Percentiles rank a stretch among this genome's conserved stretches.
phyloP scores from a whole-genome alignment of 2,329 filamentous ascomycete genomes.

The Fusarium phyllophilum region DNA sequence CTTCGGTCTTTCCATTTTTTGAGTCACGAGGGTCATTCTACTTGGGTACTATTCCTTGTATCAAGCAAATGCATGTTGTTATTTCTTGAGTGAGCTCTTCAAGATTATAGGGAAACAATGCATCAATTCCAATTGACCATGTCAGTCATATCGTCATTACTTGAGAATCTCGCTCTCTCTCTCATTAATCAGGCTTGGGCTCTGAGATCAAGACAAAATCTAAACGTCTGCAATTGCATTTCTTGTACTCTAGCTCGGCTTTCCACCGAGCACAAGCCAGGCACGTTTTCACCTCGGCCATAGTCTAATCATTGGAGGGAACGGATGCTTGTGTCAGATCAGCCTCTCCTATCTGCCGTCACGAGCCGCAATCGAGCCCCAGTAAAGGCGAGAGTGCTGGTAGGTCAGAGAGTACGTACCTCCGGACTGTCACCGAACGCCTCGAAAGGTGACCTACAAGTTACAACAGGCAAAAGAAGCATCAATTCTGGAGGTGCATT shows the following conservation, averaged over 20 bases:
- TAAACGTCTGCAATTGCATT: neutral
- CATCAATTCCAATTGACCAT: neutral
- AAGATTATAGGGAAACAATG: neutral
- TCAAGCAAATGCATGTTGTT: neutral
- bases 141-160: neutral
- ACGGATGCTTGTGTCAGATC: slow-evolving; percentile 24
- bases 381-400: neutral
- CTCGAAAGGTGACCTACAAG: slow-evolving; percentile 12
- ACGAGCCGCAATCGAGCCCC: slow-evolving; percentile 23
- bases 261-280: slow-evolving; percentile 33
- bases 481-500: neutral
- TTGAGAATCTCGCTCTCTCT: neutral
- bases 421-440: slow-evolving; percentile 43
- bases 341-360: slow-evolving; percentile 21
- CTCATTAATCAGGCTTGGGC: neutral
- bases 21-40: neutral
- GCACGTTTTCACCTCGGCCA: slow-evolving; percentile 34
- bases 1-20: slow-evolving; percentile 9
- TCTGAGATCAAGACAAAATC: slow-evolving; percentile 1
- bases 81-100: neutral
- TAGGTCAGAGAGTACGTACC: slow-evolving; percentile 35
- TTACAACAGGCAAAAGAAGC: neutral
- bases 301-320: neutral
- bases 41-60: neutral
- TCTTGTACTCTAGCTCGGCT: slow-evolving; percentile 25